phyloP scores from a whole-genome alignment of 1,139 yeast species.

The Tardiomyces blankii region DNA sequence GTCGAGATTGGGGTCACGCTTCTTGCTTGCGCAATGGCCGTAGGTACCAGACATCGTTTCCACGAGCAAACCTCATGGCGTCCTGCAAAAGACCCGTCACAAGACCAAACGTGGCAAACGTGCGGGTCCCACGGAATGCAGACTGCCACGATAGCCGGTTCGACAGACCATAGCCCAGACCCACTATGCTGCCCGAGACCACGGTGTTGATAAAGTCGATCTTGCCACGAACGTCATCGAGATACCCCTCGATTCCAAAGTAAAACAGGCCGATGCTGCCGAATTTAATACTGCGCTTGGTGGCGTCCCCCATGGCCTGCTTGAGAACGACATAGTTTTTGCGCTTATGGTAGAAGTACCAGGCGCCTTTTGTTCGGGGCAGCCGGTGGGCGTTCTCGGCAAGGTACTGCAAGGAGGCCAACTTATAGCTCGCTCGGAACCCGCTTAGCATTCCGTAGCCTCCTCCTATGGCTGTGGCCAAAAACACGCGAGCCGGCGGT shows the following conservation, averaged over 20 bases:
- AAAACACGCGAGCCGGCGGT: constrained; percentile 29
- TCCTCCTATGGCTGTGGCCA: constrained; percentile 32
- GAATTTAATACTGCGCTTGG: constrained; percentile 27
- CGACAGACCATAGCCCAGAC: constrained; percentile 40
- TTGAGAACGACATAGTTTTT: constrained; percentile 67
- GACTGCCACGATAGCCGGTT: constrained; percentile 37
- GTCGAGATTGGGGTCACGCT: not conserved
- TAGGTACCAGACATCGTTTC: constrained; percentile 57
- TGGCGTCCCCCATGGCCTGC: constrained; percentile 31
- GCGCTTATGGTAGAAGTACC: constrained; percentile 83
- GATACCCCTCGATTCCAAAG: constrained; percentile 49
- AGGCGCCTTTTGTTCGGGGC: constrained; percentile 70
- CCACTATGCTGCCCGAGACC: constrained; percentile 41
- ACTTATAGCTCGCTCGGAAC: constrained; percentile 47
- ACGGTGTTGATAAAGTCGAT: constrained; percentile 55
- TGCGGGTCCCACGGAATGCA: constrained; percentile 35
- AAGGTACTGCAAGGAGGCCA: constrained; percentile 48
- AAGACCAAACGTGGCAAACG: constrained; percentile 49
- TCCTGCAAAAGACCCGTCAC: constrained; percentile 58
- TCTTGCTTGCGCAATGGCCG: not conserved
- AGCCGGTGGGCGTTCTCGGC: constrained; percentile 78
- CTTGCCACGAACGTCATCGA: constrained; percentile 45
- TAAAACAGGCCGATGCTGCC: constrained; percentile 39
- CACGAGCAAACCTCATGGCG: constrained; percentile 42
- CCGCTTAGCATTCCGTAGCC: constrained; percentile 54